Base-by-base conservation (phyloP, 2,329 filamentous ascomycete genomes). In the Alternaria alternata region DNA sequence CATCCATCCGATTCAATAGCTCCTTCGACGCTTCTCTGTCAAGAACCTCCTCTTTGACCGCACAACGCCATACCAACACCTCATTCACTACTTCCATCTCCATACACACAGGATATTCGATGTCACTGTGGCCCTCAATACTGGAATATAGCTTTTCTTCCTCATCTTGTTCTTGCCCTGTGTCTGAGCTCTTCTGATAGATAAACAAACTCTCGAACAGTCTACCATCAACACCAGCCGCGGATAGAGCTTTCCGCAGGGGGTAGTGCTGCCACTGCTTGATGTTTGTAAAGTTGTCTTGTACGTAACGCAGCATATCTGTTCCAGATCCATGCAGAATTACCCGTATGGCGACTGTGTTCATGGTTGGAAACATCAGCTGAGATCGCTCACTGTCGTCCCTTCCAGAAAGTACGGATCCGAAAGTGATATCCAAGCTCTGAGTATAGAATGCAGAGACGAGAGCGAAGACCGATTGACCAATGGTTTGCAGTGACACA, bases 341-440 rank as follows among this genome's bases (percentile, higher is more conserved):
- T 1, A 86, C 86, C 11, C 93, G 85, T 7, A 96, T 83, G 0
- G 90, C 87, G 0, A 97, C 88, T 0, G 94, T 97, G 72, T 96
- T 97, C 91, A 97, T 97, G 0, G 91, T 92, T 0, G 94, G 94
- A 70, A 97, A 97, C 72, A 94, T 83, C 12, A 94, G 78, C 26
- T 86, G 77, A 43, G 91, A 86, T 0, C 88, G 86, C 16, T 86
- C 85, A 46, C 91, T 89, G 9, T 87, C 88, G 57, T 95, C 92
- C n/a, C 94, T 86, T 16, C 94, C 94, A 0, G 93, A 93, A 12
- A 97, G 82, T 1, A 97, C 90, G 0, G 92, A 87, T 1, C 94
- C 94, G 72, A 95, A 97, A 0, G 88, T 85, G 4, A 96, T 86
- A 65, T 97, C 93, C 0, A 96, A 84, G 0, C 85, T 86, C 3